Conservation (phyloP, 2,329 filamentous ascomycete species). For the Hortaea werneckii region DNA sequence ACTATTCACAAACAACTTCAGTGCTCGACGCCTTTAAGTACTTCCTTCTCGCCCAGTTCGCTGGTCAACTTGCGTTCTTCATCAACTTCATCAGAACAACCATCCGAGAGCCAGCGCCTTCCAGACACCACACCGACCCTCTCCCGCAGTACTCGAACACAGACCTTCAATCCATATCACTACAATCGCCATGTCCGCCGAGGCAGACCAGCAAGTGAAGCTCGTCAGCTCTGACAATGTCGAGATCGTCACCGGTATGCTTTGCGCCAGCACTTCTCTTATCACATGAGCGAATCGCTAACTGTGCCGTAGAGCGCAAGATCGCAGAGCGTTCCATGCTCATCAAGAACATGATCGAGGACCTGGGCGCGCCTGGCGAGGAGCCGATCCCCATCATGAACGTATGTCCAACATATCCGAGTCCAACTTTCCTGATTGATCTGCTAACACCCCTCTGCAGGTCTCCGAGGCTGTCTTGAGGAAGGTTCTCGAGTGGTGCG, state of each 20-base stretch:
- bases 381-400: slow-evolving; percentile 85
- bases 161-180: neutral
- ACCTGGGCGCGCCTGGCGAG: slow-evolving; percentile 56
- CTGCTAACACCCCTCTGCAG: slow-evolving; percentile 18
- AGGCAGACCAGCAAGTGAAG: slow-evolving; percentile 28
- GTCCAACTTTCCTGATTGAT: neutral
- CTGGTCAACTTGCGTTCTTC: no score
- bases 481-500: slow-evolving; percentile 98
- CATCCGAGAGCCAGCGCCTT: no score
- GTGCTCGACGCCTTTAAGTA: no score
- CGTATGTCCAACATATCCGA: slow-evolving; percentile 25
- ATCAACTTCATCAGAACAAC: no score
- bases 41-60: no score
- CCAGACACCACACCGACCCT: neutral
- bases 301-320: slow-evolving; percentile 48
- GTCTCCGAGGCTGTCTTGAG: slow-evolving; percentile 87
- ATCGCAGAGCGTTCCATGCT: slow-evolving; percentile 87
- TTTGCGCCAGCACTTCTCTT: neutral
- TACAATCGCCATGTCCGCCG: slow-evolving; percentile 23
- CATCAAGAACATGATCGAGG: slow-evolving; percentile 97
- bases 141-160: neutral
- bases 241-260: slow-evolving; percentile 32
- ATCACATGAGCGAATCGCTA: neutral
- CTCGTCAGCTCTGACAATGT: slow-evolving; percentile 38
- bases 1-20: no score